Evolutionary conservation across 1,139 yeast species (phyloP).

Genomic region (Hyphopichia fennica): DNA sequence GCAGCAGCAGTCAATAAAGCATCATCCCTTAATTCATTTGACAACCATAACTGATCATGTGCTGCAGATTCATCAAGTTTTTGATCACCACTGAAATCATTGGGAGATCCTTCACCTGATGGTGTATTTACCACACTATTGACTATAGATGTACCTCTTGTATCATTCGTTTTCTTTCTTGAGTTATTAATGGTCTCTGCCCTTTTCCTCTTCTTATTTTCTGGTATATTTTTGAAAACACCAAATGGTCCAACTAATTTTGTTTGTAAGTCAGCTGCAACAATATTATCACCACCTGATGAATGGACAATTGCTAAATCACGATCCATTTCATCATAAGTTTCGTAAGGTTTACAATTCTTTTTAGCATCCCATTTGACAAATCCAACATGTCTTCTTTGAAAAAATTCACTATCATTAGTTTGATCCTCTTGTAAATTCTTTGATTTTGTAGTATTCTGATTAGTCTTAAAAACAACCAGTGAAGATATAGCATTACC

Average conservation of each 20-base stretch:
- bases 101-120: neutral
- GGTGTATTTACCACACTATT: conserved; percentile 1
- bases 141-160: neutral
- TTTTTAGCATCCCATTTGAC: conserved; percentile 57
- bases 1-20: conserved; percentile 76
- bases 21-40: conserved; percentile 69
- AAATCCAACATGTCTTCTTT: conserved; percentile 73
- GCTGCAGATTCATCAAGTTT: conserved; percentile 10
- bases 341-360: conserved; percentile 51
- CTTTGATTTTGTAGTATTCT: conserved; percentile 10
- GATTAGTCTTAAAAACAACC: conserved; percentile 22
- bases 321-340: conserved; percentile 80
- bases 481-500: conserved; percentile 27
- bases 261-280: conserved; percentile 43
- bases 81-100: neutral
- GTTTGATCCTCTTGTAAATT: conserved; percentile 17
- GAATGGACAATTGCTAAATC: conserved; percentile 65
- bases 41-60: conserved; percentile 57
- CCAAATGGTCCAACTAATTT: conserved; percentile 80
- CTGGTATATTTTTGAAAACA: conserved; percentile 44
- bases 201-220: neutral
- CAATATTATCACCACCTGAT: conserved; percentile 42
- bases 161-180: neutral
- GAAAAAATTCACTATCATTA: conserved; percentile 47
- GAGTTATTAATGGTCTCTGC: neutral